Conservation (phyloP, 257 asterid genomes). For the Gentiana dahurica region DNA sequence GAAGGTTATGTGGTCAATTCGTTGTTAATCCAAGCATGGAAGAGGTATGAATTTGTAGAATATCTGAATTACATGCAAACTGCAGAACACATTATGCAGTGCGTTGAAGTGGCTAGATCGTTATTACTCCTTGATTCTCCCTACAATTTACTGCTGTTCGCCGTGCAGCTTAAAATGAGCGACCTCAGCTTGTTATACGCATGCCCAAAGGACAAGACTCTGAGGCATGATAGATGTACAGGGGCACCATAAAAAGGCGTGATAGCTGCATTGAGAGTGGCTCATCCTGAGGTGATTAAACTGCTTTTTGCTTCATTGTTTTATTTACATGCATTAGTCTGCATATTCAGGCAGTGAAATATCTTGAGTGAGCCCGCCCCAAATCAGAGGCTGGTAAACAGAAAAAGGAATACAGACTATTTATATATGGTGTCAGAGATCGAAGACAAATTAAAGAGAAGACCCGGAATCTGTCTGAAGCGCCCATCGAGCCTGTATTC, state of each 20-base stretch:
- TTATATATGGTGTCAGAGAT: constrained; percentile 46
- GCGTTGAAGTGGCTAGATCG: neutral
- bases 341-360: constrained; percentile 71
- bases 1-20: constrained; percentile 74
- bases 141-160: constrained; percentile 9
- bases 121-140: neutral
- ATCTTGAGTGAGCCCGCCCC: constrained; percentile 70
- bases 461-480: constrained; percentile 69
- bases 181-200: constrained; percentile 98
- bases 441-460: constrained; percentile 40
- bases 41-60: constrained; percentile 43
- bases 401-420: constrained; percentile 68
- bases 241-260: constrained; percentile 78
- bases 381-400: constrained; percentile 84
- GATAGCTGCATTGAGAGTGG: constrained; percentile 81
- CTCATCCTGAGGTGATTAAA: constrained; percentile 81
- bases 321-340: constrained; percentile 19
- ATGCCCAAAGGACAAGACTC: constrained; percentile 90
- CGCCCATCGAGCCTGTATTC: constrained; percentile 81
- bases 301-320: constrained; percentile 3
- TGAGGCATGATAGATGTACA: constrained; percentile 87
- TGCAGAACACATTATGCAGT: neutral
- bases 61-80: neutral
- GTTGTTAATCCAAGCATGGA: constrained; percentile 89
- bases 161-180: constrained; percentile 67